Evolutionary conservation across 371 early-diverging fungal genomes (phyloP), one percentile per base, ranked within the genome.

Genomic region (Synchytrium microbalum): DNA sequence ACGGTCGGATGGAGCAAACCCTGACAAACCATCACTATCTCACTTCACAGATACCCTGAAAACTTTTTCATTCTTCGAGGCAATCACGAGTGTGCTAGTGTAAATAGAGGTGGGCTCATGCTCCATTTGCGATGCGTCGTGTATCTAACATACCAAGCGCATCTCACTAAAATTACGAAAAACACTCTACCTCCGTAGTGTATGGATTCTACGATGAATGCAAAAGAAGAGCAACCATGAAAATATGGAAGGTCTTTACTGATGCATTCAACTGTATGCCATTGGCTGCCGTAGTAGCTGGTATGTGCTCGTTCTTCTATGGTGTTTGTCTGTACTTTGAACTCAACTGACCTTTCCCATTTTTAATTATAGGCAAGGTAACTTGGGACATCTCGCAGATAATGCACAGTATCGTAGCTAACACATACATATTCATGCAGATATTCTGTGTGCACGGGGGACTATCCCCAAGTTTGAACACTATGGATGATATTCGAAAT

Each of bases 181-280:
- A n/a, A n/a, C n/a, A n/a, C n/a, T 56, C 52, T 59, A 32, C 33
- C 14, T 26, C 31, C 53, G 14, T 62, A 72, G 82, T 99, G 32
- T 99, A 99, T 71, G 99, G 99, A 2, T 99, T 99, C 77, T 99
- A 95, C 73, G 99, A 99, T 72, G 99, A 99, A 77, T 95, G 96
- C 84, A 99, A 98, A 75, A 88, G 98, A 65, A 81, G 99, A 64
- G 88, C 88, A 59, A 93, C 84, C 70, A 81, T 91, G 58, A 93
- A 94, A 69, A 84, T 97, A 64, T 99, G 99, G 99, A 94, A 92
- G 75, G 85, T 87, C 2, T 99, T 99, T 79, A 93, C 95, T 0
- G 97, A 96, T 72, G 91, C 91, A 25, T 99, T 99, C 83, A 98
- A 98, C 75, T 92, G 94, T 60, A 75, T 99, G 56, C 99, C 99